phyloP scores from a whole-genome alignment of 2,329 filamentous ascomycete genomes.

The Talaromyces rugulosus region DNA sequence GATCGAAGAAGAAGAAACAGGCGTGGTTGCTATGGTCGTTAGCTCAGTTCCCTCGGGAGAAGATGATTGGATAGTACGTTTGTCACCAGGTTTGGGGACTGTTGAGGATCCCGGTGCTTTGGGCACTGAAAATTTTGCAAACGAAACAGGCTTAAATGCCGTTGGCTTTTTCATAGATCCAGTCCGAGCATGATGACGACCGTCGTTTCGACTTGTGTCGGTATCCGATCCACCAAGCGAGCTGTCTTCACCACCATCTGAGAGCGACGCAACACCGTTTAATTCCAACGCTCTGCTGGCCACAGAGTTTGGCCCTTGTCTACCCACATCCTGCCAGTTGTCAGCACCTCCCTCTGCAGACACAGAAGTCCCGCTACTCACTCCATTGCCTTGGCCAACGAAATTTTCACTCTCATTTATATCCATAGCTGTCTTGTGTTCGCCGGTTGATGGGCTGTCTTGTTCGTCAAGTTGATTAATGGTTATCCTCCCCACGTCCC shows the following conservation, averaged over 20 bases:
- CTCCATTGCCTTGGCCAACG: constrained; percentile 23
- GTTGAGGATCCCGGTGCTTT: constrained; percentile 56
- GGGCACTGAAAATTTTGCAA: constrained; percentile 62
- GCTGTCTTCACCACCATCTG: constrained; percentile 35
- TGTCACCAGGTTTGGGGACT: constrained; percentile 50
- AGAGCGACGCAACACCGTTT: constrained; percentile 34
- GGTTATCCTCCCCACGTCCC: constrained; percentile 41
- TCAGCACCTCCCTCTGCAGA: constrained; percentile 6
- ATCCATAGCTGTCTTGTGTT: constrained; percentile 19
- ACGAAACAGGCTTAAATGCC: constrained; percentile 62
- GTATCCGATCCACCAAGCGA: constrained; percentile 56
- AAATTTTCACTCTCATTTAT: constrained; percentile 22
- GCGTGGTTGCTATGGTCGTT: constrained; percentile 27
- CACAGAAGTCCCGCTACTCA: constrained; percentile 20
- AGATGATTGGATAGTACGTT: constrained; percentile 37
- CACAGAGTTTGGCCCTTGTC: constrained; percentile 26
- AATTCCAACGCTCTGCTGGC: constrained; percentile 34
- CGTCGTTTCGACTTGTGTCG: constrained; percentile 56
- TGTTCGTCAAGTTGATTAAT: constrained; percentile 34
- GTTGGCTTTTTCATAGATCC: constrained; percentile 57
- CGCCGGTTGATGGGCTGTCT: constrained; percentile 22
- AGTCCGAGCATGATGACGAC: constrained; percentile 43
- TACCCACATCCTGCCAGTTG: constrained; percentile 10
- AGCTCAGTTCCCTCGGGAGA: constrained; percentile 2
- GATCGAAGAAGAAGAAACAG: constrained; percentile 34